phyloP scores from a whole-genome alignment of 176 grass and related monocot species.

The Aegilops umbellulata region DNA sequence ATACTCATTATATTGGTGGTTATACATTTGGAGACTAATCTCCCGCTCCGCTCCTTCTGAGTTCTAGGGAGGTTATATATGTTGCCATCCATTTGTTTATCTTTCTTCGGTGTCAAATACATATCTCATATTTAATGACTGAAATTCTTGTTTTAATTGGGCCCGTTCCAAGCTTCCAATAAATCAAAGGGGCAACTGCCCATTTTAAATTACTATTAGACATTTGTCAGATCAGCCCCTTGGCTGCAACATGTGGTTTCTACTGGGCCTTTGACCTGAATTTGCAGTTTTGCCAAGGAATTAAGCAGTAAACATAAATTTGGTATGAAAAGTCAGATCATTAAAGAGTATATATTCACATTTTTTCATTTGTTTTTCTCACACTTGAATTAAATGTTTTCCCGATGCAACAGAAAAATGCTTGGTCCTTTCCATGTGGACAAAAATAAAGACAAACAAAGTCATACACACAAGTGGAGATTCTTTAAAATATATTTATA shows the following conservation, averaged over 20 bases:
- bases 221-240: background rate
- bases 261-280: background rate
- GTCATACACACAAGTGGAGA: background rate
- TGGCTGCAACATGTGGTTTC: background rate
- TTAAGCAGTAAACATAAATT: background rate
- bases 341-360: background rate
- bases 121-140: background rate
- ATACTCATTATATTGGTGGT: background rate
- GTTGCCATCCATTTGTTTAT: too few species aligned
- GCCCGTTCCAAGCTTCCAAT: background rate
- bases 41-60: background rate
- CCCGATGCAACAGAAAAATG: background rate
- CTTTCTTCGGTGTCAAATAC: background rate
- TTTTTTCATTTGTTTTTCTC: background rate
- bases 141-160: background rate
- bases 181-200: background rate
- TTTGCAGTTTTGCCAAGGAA: background rate
- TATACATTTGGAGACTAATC: background rate
- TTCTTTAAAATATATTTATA: constrained; percentile 27
- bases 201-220: background rate
- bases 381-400: background rate
- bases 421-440: constrained; percentile 19
- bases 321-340: background rate
- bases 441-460: constrained; percentile 29
- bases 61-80: background rate